Percentiles rank a stretch among this genome's conserved stretches.
Evolutionary conservation across 2,329 filamentous ascomycete genomes (phyloP).

Genomic region (Monilinia polystroma): DNA sequence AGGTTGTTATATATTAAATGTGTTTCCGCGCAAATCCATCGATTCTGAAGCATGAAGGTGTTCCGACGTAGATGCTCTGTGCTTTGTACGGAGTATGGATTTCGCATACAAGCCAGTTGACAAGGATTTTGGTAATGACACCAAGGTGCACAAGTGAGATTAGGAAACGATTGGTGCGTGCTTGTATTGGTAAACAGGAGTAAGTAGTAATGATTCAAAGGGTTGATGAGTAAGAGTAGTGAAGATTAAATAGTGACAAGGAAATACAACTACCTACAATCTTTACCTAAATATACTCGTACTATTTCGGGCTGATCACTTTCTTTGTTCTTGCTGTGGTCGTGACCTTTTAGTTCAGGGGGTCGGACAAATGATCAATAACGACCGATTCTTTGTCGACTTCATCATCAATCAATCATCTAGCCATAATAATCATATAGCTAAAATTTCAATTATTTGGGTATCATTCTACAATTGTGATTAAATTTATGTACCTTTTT

Average conservation of each 20-base stretch:
- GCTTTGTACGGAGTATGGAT: constrained; percentile 21
- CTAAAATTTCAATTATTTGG: constrained; percentile 12
- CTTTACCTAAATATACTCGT: neutral
- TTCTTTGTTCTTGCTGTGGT: constrained; percentile 12
- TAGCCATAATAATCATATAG: neutral
- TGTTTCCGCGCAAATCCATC: constrained; percentile 18
- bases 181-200: constrained; percentile 2
- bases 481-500: neutral
- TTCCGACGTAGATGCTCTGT: constrained; percentile 23
- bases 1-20: neutral
- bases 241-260: neutral
- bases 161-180: constrained; percentile 22
- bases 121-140: constrained; percentile 5
- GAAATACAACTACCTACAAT: neutral
- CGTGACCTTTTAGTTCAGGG: constrained; percentile 12
- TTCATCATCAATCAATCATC: neutral
- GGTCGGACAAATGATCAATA: neutral
- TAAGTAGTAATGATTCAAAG: neutral
- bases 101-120: neutral
- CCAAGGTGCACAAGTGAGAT: constrained; percentile 8
- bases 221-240: neutral
- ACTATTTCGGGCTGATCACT: neutral
- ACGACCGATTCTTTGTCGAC: neutral
- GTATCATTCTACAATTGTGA: constrained; percentile 21
- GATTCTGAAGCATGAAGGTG: constrained; percentile 20